Conservation (phyloP, 1,139 yeast species). For the Ogataea hybrid region DNA sequence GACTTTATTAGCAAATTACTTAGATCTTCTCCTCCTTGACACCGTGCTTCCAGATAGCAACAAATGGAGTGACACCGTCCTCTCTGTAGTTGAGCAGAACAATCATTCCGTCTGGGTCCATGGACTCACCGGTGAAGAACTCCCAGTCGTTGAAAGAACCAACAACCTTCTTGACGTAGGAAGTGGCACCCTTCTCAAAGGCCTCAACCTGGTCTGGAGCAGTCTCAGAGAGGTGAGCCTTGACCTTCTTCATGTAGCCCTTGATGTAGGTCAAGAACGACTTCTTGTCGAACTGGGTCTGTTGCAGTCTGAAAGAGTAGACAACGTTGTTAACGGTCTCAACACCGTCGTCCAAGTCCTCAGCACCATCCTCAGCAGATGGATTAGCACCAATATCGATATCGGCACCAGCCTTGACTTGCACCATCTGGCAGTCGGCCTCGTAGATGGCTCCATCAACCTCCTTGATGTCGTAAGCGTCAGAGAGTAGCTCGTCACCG, state of each 20-base stretch:
- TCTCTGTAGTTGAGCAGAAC: slow-evolving; percentile 99
- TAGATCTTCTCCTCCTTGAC: slow-evolving; percentile 84
- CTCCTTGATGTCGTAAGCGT: slow-evolving; percentile 85
- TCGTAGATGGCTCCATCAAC: slow-evolving; percentile 93
- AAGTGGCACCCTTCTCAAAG: slow-evolving; percentile 96
- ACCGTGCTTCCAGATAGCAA: slow-evolving; percentile 99
- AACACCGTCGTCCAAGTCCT: slow-evolving; percentile 77
- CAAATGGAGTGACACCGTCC: slow-evolving; percentile 97
- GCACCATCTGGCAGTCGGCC: slow-evolving; percentile 94
- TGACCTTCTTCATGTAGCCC: slow-evolving; percentile 97
- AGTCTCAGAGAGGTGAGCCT: slow-evolving; percentile 82
- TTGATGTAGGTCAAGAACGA: slow-evolving; percentile 93
- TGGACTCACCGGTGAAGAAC: slow-evolving; percentile 98
- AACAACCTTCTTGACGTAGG: slow-evolving; percentile 93
- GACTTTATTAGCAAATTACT: slow-evolving; percentile 26
- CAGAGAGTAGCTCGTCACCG: slow-evolving; percentile 95
- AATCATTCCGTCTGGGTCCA: slow-evolving; percentile 99
- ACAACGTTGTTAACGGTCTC: slow-evolving; percentile 97
- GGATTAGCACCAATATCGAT: slow-evolving; percentile 99
- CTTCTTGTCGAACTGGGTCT: slow-evolving; percentile 95
- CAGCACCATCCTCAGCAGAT: slow-evolving; percentile 95
- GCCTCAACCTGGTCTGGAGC: slow-evolving; percentile 82
- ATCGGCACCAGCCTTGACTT: slow-evolving; percentile 78
- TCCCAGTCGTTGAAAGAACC: slow-evolving; percentile 98
- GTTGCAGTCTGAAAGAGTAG: slow-evolving; percentile 97